phyloP scores from a whole-genome alignment of 805 yeast species.

The Kazachstania africana region DNA sequence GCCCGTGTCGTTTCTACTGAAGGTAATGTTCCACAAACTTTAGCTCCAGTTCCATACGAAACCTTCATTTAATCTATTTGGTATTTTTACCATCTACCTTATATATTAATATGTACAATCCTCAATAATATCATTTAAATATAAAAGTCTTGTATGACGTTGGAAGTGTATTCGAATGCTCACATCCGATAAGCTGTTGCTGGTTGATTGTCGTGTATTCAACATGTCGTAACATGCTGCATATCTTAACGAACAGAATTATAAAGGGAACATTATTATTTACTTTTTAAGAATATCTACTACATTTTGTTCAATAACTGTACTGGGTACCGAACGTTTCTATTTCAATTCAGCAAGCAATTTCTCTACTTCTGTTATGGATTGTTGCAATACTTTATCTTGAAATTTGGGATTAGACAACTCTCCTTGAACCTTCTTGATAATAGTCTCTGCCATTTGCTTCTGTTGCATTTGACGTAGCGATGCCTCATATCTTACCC shows the following conservation, averaged over 20 bases:
- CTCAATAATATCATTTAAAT: too few relatives aligned
- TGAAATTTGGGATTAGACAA: slow-evolving; percentile 83
- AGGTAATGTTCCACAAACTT: slow-evolving; percentile 84
- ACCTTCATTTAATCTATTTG: slow-evolving; percentile 74
- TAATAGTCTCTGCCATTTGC: slow-evolving; percentile 77
- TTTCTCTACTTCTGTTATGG: slow-evolving; percentile 86
- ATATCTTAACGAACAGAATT: too few relatives aligned
- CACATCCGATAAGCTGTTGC: too few relatives aligned
- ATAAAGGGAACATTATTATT: too few relatives aligned
- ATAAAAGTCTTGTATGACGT: slow-evolving; percentile 3
- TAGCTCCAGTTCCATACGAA: slow-evolving; percentile 99
- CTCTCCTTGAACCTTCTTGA: slow-evolving; percentile 79
- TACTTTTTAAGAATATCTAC: too few relatives aligned
- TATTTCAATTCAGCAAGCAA: slow-evolving; percentile 41
- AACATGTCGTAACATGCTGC: too few relatives aligned
- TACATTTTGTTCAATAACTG: not conserved
- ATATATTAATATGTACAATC: slow-evolving; percentile 10
- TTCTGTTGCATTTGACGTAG: slow-evolving; percentile 93
- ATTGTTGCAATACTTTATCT: slow-evolving; percentile 80
- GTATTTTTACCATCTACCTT: slow-evolving; percentile 5
- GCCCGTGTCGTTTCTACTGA: slow-evolving; percentile 74
- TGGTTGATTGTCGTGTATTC: too few relatives aligned
- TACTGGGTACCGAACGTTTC: not conserved
- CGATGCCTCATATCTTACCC: slow-evolving; percentile 97
- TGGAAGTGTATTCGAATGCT: not conserved